Conservation (phyloP, 2,329 filamentous ascomycete genomes). For the Aspergillus sp. region DNA sequence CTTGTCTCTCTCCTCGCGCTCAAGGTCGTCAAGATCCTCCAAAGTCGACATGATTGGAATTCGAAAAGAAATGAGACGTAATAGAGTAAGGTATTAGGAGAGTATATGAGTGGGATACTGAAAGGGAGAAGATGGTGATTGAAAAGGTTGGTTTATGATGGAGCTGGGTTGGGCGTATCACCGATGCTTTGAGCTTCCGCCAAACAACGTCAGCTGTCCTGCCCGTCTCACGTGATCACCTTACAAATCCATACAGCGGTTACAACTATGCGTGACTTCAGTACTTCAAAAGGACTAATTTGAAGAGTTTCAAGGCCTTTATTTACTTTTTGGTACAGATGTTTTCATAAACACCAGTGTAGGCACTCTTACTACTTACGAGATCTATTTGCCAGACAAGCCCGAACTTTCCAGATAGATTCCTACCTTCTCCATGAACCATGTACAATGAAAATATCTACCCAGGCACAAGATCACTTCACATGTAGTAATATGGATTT, state of each 20-base stretch:
- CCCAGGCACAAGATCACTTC: background rate
- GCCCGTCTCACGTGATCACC: constrained; percentile 29
- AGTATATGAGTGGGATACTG: background rate
- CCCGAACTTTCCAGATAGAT: background rate
- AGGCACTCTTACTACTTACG: too few relatives aligned
- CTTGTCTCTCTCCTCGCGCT: constrained; percentile 74
- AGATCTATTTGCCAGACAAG: too few relatives aligned
- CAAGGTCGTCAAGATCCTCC: constrained; percentile 87
- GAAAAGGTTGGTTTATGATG: constrained; percentile 9
- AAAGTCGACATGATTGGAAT: constrained; percentile 71
- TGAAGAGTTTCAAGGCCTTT: background rate
- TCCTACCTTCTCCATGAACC: background rate
- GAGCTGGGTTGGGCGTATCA: constrained; percentile 12
- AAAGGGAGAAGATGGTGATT: constrained; percentile 7
- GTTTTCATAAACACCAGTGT: background rate
- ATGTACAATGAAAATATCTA: background rate
- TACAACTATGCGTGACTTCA: background rate
- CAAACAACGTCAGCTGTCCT: constrained; percentile 37
- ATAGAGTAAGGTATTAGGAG: background rate
- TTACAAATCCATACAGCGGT: constrained; percentile 14
- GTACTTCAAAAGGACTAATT: background rate
- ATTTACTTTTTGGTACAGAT: background rate
- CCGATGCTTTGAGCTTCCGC: constrained; percentile 30
- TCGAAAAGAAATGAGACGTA: background rate
- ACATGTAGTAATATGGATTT: constrained; percentile 18